phyloP scores from a whole-genome alignment of 2,329 filamentous ascomycete genomes.

The Cladosporium sp. region DNA sequence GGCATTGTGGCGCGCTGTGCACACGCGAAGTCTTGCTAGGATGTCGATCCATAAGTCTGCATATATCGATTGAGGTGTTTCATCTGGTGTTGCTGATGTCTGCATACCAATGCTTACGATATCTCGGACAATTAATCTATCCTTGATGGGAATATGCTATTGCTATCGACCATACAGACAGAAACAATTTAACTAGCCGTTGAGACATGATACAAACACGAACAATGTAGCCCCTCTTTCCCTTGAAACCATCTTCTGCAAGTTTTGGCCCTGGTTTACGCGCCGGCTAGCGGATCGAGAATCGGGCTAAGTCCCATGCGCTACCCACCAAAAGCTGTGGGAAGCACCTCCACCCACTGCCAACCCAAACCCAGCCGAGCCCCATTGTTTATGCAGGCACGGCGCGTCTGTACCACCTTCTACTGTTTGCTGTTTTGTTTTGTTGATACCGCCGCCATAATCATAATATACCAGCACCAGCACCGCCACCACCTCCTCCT shows the following conservation, averaged over 20 bases:
- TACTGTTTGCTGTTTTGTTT: constrained; percentile 1
- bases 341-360: neutral
- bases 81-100: neutral
- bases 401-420: constrained; percentile 9
- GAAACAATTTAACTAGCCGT: neutral
- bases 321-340: neutral
- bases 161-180: neutral
- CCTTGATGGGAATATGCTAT: neutral
- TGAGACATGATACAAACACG: neutral
- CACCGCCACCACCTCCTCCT: neutral
- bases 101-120: neutral
- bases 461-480: neutral
- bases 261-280: neutral
- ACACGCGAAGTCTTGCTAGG: too few relatives aligned
- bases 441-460: constrained; percentile 5
- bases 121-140: neutral
- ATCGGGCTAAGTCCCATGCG: neutral
- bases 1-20: neutral
- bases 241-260: constrained; percentile 1
- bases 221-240: too few relatives aligned
- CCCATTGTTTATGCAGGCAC: constrained; percentile 7
- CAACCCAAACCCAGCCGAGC: neutral
- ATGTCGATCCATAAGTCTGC: neutral
- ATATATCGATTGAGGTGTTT: neutral
- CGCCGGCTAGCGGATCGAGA: neutral